These are phyloP conservation scores for Eremomyces bilateralis DNA, from an alignment of 495 filamentous ascomycete genomes.

Conservation along the genomic window DNA sequence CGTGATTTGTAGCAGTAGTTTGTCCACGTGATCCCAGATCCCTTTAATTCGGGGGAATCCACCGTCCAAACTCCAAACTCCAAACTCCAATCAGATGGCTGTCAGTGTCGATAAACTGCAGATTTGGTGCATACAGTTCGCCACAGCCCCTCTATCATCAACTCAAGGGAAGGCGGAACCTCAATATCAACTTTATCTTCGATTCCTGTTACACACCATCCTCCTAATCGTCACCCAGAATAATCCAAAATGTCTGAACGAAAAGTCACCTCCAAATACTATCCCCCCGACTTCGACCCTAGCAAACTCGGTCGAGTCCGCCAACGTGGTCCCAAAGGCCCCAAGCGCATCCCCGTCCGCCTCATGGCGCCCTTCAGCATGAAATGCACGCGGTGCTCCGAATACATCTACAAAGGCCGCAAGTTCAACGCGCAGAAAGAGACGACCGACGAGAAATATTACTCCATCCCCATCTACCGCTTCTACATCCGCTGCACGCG, in stretches of 20 bases:
- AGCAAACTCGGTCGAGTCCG: constrained; percentile 51
- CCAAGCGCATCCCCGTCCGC: constrained; percentile 74
- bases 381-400: constrained; percentile 76
- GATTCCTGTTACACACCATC: too few relatives aligned
- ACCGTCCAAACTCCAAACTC: too few relatives aligned
- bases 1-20: too few relatives aligned
- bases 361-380: constrained; percentile 94
- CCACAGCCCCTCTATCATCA: constrained; percentile 1
- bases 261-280: constrained; percentile 62
- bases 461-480: constrained; percentile 68
- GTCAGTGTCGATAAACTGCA: too few relatives aligned
- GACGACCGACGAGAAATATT: constrained; percentile 79
- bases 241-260: constrained; percentile 80
- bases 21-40: too few relatives aligned
- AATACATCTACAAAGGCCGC: constrained; percentile 91
- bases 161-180: too few relatives aligned
- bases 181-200: too few relatives aligned
- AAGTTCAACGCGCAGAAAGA: constrained; percentile 98
- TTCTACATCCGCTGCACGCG: constrained; percentile 93
- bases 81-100: too few relatives aligned
- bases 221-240: too few relatives aligned
- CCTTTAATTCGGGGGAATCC: too few relatives aligned
- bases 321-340: constrained; percentile 46
- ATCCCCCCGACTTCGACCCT: constrained; percentile 95
- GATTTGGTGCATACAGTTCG: too few relatives aligned